Percentiles rank a stretch among this genome's conserved stretches.
Conservation (phyloP, 306 rosid genomes). For the Casuarina equisetifolia region DNA sequence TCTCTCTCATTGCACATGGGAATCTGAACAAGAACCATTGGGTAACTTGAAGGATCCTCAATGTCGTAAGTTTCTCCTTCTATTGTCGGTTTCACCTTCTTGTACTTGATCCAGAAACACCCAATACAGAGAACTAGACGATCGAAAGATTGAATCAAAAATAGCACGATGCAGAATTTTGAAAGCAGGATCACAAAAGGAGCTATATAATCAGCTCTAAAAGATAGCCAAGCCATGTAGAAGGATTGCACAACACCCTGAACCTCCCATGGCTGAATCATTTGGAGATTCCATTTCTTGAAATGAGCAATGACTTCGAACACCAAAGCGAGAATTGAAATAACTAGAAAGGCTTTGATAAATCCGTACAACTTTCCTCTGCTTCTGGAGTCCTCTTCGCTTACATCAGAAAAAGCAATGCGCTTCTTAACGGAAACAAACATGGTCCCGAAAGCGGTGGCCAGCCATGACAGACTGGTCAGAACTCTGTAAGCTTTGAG, state of each 20-base stretch:
- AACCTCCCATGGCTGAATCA: slow-evolving; percentile 83
- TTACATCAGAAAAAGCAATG: slow-evolving; percentile 54
- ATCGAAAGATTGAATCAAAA: slow-evolving; percentile 89
- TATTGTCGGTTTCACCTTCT: slow-evolving; percentile 69
- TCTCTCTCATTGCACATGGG: slow-evolving; percentile 99
- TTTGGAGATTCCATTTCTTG: slow-evolving; percentile 73
- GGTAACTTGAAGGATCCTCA: slow-evolving; percentile 69
- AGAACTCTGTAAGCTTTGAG: slow-evolving; percentile 72
- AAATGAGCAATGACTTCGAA: slow-evolving; percentile 80
- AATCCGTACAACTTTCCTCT: slow-evolving; percentile 70
- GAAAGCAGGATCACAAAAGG: slow-evolving; percentile 69
- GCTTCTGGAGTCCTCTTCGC: slow-evolving; percentile 56
- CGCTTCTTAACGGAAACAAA: slow-evolving; percentile 65
- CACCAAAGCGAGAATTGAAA: slow-evolving; percentile 61
- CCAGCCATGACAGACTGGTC: slow-evolving; percentile 68
- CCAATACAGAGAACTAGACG: slow-evolving; percentile 88
- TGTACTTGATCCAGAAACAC: slow-evolving; percentile 92
- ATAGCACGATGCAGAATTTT: slow-evolving; percentile 73
- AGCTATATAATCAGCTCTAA: slow-evolving; percentile 80
- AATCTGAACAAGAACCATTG: slow-evolving; percentile 94
- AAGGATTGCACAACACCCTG: slow-evolving; percentile 65
- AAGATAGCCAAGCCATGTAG: slow-evolving; percentile 73
- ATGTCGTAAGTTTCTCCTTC: slow-evolving; percentile 53
- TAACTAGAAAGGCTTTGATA: slow-evolving; percentile 59
- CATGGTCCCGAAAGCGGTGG: slow-evolving; percentile 39